Evolutionary conservation across 306 rosid genomes (phyloP), one percentile per base, ranked within the genome.

Genomic region (Hippophae rhamnoides): DNA sequence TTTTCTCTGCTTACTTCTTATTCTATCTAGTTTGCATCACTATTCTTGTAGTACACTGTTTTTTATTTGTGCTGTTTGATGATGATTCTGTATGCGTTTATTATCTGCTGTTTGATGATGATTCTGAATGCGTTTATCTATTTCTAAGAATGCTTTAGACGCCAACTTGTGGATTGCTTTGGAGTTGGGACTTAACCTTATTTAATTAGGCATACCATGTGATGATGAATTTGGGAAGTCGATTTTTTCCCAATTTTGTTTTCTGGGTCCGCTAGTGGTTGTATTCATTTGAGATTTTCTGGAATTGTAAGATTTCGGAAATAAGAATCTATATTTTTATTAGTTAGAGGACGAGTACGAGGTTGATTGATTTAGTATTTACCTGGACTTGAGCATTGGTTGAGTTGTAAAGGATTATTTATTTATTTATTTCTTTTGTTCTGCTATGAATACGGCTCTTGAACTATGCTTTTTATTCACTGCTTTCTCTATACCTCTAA

Each of bases 401-500:
- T 31, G 38, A 31, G 38, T 31, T 2, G 38, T 31, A 31, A 31
- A 31, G 38, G 38, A 31, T 31, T 31, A 1, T 31, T 31, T 31
- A 31, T 4, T 31, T 31, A 31, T 31, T 2, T 31, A 2, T 31
- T 31, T 31, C 38, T 31, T 31, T 31, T 31, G 38, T 31, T 31
- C 38, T 31, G 23, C 23, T 18, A 18, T 18, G 38, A 31, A 5
- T 31, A 31, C 3, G 38, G 38, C 38, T 31, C 38, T 31, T 31
- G 38, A 31, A 31, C 38, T 31, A 31, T 31, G 38, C 3, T 31
- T 51, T 63, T 54, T 13, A 27, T 5, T 55, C 47, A n/a, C 5
- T 43, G 43, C 43, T 64, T 18, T 53, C 49, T 49, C 53, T 12
- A 3, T 70, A 18, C 54, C 57, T 38, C 56, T 67, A 14, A 72